phyloP scores from a whole-genome alignment of 129 eudicot genomes.

The Flaveria ramosissima region DNA sequence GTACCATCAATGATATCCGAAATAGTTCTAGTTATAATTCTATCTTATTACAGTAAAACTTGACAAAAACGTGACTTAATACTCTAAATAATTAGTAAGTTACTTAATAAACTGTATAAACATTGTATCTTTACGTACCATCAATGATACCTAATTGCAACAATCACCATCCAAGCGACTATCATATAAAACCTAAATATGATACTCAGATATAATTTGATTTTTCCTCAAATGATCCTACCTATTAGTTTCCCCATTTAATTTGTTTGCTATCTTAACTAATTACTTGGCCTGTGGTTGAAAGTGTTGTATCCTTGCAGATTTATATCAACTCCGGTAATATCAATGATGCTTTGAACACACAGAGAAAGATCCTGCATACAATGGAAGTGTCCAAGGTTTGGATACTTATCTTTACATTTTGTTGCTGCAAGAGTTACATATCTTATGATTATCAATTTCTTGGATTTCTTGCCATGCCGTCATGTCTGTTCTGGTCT shows the following conservation, averaged over 20 bases:
- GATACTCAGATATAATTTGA: not conserved
- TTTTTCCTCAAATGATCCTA: not conserved
- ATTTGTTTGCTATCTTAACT: not conserved
- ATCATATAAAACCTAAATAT: not conserved
- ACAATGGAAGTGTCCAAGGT: conserved; percentile 85
- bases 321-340: conserved; percentile 58
- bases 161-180: conserved; percentile 3
- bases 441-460: not conserved
- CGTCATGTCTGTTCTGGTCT: not conserved
- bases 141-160: not conserved
- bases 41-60: not conserved
- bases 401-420: conserved; percentile 10
- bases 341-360: conserved; percentile 55
- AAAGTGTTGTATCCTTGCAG: conserved; percentile 38
- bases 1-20: not conserved
- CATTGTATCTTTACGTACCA: not conserved
- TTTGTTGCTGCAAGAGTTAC: conserved; percentile 12
- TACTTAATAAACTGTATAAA: conserved; percentile 4
- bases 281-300: conserved; percentile 3
- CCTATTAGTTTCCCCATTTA: not conserved
- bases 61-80: not conserved
- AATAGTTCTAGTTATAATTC: not conserved
- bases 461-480: conserved; percentile 4
- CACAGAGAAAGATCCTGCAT: conserved; percentile 77
- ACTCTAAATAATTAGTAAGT: not conserved